Evolutionary conservation across 2,329 filamentous ascomycete genomes (phyloP), one percentile per base, ranked within the genome.

Genomic region (Diaporthe humulicola): DNA sequence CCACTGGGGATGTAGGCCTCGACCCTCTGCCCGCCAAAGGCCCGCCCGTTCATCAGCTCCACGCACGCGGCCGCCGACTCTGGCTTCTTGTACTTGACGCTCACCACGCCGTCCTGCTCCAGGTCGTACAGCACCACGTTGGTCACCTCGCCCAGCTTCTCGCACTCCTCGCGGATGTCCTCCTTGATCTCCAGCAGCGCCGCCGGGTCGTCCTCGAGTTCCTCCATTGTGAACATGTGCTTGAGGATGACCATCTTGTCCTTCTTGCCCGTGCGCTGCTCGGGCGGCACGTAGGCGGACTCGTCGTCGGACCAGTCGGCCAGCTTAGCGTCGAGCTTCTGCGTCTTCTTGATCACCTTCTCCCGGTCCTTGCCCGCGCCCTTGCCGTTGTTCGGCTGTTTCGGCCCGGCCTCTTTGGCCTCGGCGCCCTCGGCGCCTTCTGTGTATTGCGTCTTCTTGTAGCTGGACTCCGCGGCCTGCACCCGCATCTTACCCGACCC

Each of bases 251-350:
- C 96, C 22, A 94, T 88, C 82, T 96, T 97, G 79, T 96, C 94
- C 85, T 90, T 93, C 80, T 87, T 88, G 71, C 85, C 83, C 56
- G 80, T 82, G 14, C 83, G 91, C 66, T 73, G 88, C n/a, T 89
- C 88, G 14, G 79, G 77, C 48, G 79, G 77, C 33, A 91, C 80
- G 33, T 87, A 84, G 1, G 82, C 90, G 36, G 93, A 90, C 72
- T 96, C 93, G 81, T 98, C 96, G 80, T 98, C 96, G 80, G 95
- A 94, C 97, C 97, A 99, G 83, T 98, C 96, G 4, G 95, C 94
- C 45, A 98, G 90, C 85, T 96, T 96, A 66, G 95, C 96, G 80
- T 96, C 95, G 79, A 98, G 88, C 82, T 96, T 97, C 83, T 98
- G 94, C 0, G 95, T 96, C 84, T 96, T 96, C 84, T 92, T 93